Conservation (phyloP, 2,329 filamentous ascomycete species). For the Whalleya microplaca region DNA sequence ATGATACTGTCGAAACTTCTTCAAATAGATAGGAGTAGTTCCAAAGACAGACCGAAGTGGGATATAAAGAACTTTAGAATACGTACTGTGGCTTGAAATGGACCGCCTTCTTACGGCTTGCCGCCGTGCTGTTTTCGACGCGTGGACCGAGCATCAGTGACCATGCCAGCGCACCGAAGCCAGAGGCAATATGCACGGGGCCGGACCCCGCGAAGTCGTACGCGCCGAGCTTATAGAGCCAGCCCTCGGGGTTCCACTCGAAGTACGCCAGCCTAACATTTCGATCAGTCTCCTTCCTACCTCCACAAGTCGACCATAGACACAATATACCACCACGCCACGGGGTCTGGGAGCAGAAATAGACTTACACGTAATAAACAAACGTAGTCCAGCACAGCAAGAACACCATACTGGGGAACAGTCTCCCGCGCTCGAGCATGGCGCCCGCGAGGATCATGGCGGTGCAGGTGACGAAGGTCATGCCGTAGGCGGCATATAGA, state of each 20-base stretch:
- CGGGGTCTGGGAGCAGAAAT: too few species aligned
- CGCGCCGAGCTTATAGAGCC: slow-evolving; percentile 63
- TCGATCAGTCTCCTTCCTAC: too few species aligned
- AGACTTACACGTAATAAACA: slow-evolving; percentile 56
- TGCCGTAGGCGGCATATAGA: slow-evolving; percentile 43
- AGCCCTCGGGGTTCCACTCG: slow-evolving; percentile 70
- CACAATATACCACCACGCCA: too few species aligned
- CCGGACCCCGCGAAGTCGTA: slow-evolving; percentile 66
- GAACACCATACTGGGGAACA: slow-evolving; percentile 61
- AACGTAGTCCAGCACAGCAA: slow-evolving; percentile 66
- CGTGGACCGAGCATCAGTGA: slow-evolving; percentile 66
- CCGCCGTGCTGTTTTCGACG: not conserved
- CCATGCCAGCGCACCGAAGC: slow-evolving; percentile 67
- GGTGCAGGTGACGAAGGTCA: slow-evolving; percentile 43
- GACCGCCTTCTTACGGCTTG: slow-evolving; percentile 49
- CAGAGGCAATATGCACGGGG: slow-evolving; percentile 66
- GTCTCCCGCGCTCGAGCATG: slow-evolving; percentile 42
- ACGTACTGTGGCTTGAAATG: slow-evolving; percentile 60
- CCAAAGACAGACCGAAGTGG: too few species aligned
- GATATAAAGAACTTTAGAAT: too few species aligned
- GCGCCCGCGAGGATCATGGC: slow-evolving; percentile 46
- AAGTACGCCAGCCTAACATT: slow-evolving; percentile 60
- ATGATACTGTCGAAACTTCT: too few species aligned
- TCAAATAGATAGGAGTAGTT: too few species aligned
- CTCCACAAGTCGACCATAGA: too few species aligned